Evolutionary conservation across 1,139 yeast genomes (phyloP).

Genomic region (Debaryomyces robertsiae): DNA sequence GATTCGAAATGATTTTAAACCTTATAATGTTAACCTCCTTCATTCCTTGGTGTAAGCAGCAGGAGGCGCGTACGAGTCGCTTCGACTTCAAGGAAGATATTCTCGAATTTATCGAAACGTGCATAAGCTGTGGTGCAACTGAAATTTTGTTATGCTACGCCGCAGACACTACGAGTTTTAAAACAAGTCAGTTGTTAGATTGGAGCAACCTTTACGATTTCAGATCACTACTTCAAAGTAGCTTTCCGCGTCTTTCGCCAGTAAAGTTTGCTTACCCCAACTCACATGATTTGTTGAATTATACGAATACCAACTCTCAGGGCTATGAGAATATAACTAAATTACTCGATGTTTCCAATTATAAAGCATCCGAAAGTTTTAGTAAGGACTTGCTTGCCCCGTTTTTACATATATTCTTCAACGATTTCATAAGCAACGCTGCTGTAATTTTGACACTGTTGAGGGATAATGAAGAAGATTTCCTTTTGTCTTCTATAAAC

Average conservation of each 20-base stretch:
- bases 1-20: slow-evolving; percentile 48
- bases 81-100: slow-evolving; percentile 50
- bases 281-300: slow-evolving; percentile 26
- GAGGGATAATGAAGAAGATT: slow-evolving; percentile 86
- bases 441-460: slow-evolving; percentile 81
- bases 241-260: slow-evolving; percentile 58
- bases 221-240: slow-evolving; percentile 66
- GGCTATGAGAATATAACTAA: slow-evolving; percentile 27
- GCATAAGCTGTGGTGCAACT: slow-evolving; percentile 65
- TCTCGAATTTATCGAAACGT: slow-evolving; percentile 39
- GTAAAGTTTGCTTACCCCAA: slow-evolving; percentile 35
- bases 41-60: slow-evolving; percentile 69
- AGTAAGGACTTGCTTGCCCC: slow-evolving; percentile 39
- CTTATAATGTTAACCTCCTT: slow-evolving; percentile 65
- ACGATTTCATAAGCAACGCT: slow-evolving; percentile 64
- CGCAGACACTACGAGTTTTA: slow-evolving; percentile 59
- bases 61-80: slow-evolving; percentile 50
- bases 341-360: slow-evolving; percentile 25
- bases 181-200: slow-evolving; percentile 35
- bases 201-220: slow-evolving; percentile 60
- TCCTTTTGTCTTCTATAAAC: slow-evolving; percentile 54
- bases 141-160: slow-evolving; percentile 74
- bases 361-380: slow-evolving; percentile 26
- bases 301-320: slow-evolving; percentile 21
- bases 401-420: slow-evolving; percentile 56